Conservation (phyloP, 164 flowering plant species). For the Sextonia rubra region DNA sequence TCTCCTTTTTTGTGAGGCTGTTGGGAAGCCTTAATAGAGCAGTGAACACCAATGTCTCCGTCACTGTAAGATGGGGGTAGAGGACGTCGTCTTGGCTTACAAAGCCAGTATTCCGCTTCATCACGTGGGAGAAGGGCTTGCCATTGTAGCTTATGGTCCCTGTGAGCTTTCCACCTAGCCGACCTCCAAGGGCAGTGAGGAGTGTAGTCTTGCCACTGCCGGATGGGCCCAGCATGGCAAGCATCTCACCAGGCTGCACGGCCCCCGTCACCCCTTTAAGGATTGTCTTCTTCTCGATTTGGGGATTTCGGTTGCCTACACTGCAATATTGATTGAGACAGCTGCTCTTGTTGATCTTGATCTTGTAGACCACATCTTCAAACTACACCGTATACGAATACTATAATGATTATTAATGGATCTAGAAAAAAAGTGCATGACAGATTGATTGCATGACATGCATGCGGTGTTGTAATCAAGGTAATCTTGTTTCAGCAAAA, state of each 20-base stretch:
- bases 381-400: slow-evolving; percentile 30
- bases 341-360: slow-evolving; percentile 17
- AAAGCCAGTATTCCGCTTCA: slow-evolving; percentile 62
- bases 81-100: slow-evolving; percentile 76
- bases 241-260: slow-evolving; percentile 69
- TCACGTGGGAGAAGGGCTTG: slow-evolving; percentile 38
- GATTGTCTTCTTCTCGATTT: slow-evolving; percentile 32
- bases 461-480: too few relatives aligned
- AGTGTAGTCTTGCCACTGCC: slow-evolving; percentile 87
- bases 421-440: too few relatives aligned
- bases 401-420: neutral
- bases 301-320: neutral
- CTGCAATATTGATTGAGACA: neutral
- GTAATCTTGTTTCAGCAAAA: too few relatives aligned
- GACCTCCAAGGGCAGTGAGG: slow-evolving; percentile 63
- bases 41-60: slow-evolving; percentile 63
- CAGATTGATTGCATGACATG: too few relatives aligned
- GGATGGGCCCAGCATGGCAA: slow-evolving; percentile 82
- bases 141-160: slow-evolving; percentile 65
- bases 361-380: slow-evolving; percentile 45
- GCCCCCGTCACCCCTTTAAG: slow-evolving; percentile 54
- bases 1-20: slow-evolving; percentile 36
- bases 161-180: slow-evolving; percentile 32
- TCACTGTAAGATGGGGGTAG: slow-evolving; percentile 61
- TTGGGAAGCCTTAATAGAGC: slow-evolving; percentile 65